Base-by-base conservation (phyloP, 768 basidiomycete genomes). In the Hygrophoropsis aurantiaca region DNA sequence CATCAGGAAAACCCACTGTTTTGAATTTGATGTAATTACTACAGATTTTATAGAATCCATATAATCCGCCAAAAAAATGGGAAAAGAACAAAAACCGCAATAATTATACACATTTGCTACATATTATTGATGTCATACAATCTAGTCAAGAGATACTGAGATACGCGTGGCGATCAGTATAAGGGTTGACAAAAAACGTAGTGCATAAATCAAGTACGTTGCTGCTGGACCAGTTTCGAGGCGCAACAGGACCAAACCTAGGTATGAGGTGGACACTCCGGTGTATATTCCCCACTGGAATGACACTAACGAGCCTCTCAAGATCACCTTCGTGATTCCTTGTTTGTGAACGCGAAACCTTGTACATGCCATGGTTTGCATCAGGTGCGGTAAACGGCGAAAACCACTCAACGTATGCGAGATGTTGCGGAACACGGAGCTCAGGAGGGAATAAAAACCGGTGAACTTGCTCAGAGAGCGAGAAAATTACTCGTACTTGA, bases 201-300 rank as follows among this genome's bases (percentile, higher is more conserved):
- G 35, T 27, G 40, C 59, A 60, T 8, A 25, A 3, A 8, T 73
- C 67, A 1, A 72, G 55, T 7, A 70, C 63, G 24, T 41, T 70
- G 16, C 56, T 61, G 32, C 55, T 58, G 1, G 56, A 57, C 71
- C 71, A 73, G 2, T 57, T 52, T 1, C 46, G 25, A 16, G 65
- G 65, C 0, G 54, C 65, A 2, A 42, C 30, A 5, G 52, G 49
- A 1, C 68, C 66, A 44, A 67, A 70, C 25, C 55, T 51, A 0
- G 70, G 69, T 15, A 64, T 56, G 0, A 71, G 50, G 44, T 73
- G 71, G 3, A 61, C 47, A 24, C 62, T 65, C 0, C 56, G 48
- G 0, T 25, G n/a, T 8, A 72, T 64, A 0, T 55, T 5, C 0
- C 34, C 11, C 4, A 68, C 26, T 69, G 50, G 25, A 53, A 72